phyloP scores from a whole-genome alignment of 768 basidiomycete genomes.

The Boletus rubescentipes region DNA sequence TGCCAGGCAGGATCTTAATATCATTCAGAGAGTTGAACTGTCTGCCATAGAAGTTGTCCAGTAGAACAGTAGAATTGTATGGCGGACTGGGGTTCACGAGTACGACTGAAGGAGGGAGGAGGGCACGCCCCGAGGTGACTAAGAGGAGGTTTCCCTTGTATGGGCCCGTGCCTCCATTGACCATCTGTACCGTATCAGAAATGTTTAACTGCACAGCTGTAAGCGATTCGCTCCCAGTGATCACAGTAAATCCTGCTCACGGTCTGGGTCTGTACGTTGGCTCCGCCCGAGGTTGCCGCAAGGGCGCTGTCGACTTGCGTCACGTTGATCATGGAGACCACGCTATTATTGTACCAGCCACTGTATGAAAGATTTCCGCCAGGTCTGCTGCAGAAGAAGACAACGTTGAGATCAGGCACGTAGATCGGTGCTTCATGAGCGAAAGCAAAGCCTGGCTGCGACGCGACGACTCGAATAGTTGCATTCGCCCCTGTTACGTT shows the following conservation, averaged over 20 bases:
- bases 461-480: constrained; percentile 59
- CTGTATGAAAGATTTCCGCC: constrained; percentile 66
- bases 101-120: constrained; percentile 58
- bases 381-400: constrained; percentile 72
- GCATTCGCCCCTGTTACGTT: constrained; percentile 56
- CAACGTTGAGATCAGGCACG: constrained; percentile 57
- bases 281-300: constrained; percentile 30
- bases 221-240: not conserved
- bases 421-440: constrained; percentile 82
- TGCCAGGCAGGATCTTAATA: constrained; percentile 66
- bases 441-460: constrained; percentile 63
- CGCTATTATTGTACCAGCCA: constrained; percentile 62
- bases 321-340: constrained; percentile 61
- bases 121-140: constrained; percentile 63
- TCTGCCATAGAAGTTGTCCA: constrained; percentile 79
- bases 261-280: constrained; percentile 52
- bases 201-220: constrained; percentile 49
- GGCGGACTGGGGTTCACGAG: constrained; percentile 65
- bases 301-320: constrained; percentile 51
- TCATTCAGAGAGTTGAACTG: constrained; percentile 87
- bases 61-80: constrained; percentile 63
- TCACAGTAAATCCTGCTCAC: constrained; percentile 21
- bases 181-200: constrained; percentile 62
- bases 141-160: constrained; percentile 59
- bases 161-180: constrained; percentile 67